phyloP scores from a whole-genome alignment of 2,329 filamentous ascomycete species.

The Elsinoe necatrix region DNA sequence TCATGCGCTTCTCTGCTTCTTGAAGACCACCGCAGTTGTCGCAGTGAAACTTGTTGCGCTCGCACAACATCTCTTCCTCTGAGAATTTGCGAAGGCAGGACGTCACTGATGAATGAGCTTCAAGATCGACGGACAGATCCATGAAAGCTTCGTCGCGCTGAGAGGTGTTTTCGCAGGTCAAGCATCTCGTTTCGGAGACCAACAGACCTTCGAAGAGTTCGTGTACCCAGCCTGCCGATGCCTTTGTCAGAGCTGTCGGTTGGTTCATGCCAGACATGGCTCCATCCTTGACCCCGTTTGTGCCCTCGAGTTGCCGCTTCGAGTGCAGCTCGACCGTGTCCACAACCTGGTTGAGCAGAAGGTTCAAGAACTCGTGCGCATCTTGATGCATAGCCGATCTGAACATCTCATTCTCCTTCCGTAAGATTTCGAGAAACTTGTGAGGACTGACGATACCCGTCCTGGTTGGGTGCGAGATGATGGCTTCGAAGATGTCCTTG shows the following conservation, averaged over 20 bases:
- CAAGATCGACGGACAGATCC: conserved; percentile 90
- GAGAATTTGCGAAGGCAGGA: conserved; percentile 94
- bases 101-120: conserved; percentile 91
- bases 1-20: conserved; percentile 98
- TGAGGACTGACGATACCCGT: conserved; percentile 88
- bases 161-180: conserved; percentile 93
- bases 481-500: conserved; percentile 90
- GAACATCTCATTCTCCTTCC: conserved; percentile 94
- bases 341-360: conserved; percentile 93
- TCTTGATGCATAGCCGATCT: conserved; percentile 96
- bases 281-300: conserved; percentile 21
- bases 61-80: conserved; percentile 95
- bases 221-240: conserved; percentile 67
- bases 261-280: conserved; percentile 21
- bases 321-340: conserved; percentile 87
- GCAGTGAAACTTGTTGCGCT: conserved; percentile 98
- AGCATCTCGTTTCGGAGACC: conserved; percentile 90
- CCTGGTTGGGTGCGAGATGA: conserved; percentile 71
- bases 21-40: conserved; percentile 94
- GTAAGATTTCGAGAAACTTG: conserved; percentile 87
- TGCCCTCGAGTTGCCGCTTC: conserved; percentile 38
- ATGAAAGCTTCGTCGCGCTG: conserved; percentile 93
- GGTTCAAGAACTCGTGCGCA: conserved; percentile 91
- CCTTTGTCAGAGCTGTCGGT: conserved; percentile 27
- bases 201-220: conserved; percentile 92